These are phyloP conservation scores for Russula dissimulans DNA, from an alignment of 768 basidiomycete genomes.

Conservation along the genomic window DNA sequence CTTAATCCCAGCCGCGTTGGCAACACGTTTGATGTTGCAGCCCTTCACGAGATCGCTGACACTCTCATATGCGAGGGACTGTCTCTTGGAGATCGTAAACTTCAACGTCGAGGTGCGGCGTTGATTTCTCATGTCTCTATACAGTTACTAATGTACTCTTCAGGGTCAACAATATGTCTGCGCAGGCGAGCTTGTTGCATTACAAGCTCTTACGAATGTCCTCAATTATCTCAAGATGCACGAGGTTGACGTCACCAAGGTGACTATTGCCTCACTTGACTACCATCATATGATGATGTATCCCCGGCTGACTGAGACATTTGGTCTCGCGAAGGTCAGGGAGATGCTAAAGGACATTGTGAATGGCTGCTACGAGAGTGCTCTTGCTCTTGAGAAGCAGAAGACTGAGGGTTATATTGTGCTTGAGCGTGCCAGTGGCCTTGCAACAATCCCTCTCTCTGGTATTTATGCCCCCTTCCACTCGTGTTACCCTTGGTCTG, in stretches of 20 bases:
- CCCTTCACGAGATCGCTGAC: constrained; percentile 95
- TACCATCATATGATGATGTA: background rate
- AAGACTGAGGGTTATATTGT: constrained; percentile 80
- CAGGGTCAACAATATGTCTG: constrained; percentile 99
- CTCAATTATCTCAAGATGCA: constrained; percentile 93
- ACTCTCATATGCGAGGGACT: constrained; percentile 64
- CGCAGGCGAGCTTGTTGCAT: constrained; percentile 88
- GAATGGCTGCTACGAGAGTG: constrained; percentile 65
- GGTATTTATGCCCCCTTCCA: constrained; percentile 99
- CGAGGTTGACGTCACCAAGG: constrained; percentile 89
- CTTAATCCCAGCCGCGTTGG: constrained; percentile 95
- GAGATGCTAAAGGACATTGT: constrained; percentile 93
- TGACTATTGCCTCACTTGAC: constrained; percentile 22
- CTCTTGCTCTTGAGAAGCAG: constrained; percentile 70
- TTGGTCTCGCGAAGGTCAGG: constrained; percentile 86
- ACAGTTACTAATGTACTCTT: background rate
- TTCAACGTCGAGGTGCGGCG: constrained; percentile 76
- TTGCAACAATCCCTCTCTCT: constrained; percentile 89
- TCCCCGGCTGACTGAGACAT: constrained; percentile 72
- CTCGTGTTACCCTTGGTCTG: constrained; percentile 97
- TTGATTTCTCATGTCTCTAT: background rate
- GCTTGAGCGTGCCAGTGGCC: constrained; percentile 74
- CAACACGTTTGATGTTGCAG: constrained; percentile 87
- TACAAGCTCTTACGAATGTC: constrained; percentile 92
- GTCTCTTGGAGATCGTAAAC: constrained; percentile 96